phyloP scores from a whole-genome alignment of 345 rosid species.

The Syzygium jambos region DNA sequence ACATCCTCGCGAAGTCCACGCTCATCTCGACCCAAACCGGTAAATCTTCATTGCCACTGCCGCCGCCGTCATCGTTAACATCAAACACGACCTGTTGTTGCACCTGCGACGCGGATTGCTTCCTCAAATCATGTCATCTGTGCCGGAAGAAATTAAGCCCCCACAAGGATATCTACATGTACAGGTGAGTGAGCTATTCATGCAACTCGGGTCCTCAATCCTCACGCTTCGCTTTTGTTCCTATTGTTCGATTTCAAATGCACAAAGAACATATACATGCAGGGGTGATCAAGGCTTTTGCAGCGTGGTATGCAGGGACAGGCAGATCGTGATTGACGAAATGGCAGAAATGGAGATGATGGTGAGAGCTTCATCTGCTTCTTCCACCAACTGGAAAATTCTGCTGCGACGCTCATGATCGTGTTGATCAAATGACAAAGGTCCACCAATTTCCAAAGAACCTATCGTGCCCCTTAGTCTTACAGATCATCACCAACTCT shows the following conservation, averaged over 20 bases:
- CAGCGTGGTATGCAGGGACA: constrained; percentile 59
- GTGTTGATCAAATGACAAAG: neutral
- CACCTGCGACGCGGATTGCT: constrained; percentile 5
- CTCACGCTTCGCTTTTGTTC: neutral
- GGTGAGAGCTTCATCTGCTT: constrained; percentile 23
- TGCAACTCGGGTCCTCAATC: neutral
- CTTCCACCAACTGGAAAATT: constrained; percentile 21
- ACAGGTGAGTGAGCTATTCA: constrained; percentile 25
- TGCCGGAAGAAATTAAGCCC: constrained; percentile 42
- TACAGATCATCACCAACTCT: neutral
- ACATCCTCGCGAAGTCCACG: neutral
- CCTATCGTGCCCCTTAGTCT: neutral
- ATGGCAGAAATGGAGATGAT: constrained; percentile 39
- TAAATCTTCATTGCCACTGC: neutral
- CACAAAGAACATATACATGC: neutral
- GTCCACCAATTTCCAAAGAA: neutral
- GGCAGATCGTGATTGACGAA: constrained; percentile 61
- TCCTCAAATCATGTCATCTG: constrained; percentile 50
- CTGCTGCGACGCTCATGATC: neutral
- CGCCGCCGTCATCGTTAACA: no score
- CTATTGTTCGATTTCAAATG: neutral
- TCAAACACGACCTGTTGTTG: neutral
- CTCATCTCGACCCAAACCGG: neutral
- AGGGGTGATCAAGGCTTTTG: constrained; percentile 88
- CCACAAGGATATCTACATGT: constrained; percentile 76